Percentiles rank a stretch among this genome's conserved stretches.
Conservation (phyloP, 2,329 filamentous ascomycete species). For the Leptographium lundbergii region DNA sequence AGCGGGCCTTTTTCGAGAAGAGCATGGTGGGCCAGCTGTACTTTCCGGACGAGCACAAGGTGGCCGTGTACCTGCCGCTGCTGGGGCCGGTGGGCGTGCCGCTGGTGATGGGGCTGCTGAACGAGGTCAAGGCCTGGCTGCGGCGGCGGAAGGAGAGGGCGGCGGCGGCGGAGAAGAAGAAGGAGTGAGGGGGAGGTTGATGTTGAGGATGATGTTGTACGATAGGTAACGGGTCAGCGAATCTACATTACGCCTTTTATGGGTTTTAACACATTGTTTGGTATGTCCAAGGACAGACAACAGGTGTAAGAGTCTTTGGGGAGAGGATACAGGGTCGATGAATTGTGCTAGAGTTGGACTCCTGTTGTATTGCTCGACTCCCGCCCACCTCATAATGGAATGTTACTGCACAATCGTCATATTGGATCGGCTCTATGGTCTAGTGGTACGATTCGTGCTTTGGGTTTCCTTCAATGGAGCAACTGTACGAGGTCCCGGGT, state of each 20-base stretch:
- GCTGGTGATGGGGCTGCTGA: slow-evolving; percentile 68
- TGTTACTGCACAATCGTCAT: not conserved
- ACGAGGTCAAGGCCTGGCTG: slow-evolving; percentile 59
- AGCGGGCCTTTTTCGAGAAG: slow-evolving; percentile 94
- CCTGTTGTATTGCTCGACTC: no score
- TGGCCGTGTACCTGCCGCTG: slow-evolving; percentile 88
- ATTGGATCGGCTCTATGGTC: not conserved
- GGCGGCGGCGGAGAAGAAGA: slow-evolving; percentile 24
- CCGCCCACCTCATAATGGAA: no score
- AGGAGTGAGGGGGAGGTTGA: slow-evolving; percentile 9
- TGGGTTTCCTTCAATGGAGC: slow-evolving; percentile 7
- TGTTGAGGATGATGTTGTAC: no score
- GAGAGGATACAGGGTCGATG: no score
- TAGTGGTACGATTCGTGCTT: slow-evolving; percentile 12
- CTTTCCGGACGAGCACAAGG: slow-evolving; percentile 96
- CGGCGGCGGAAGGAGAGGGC: slow-evolving; percentile 32
- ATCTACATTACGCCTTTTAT: no score
- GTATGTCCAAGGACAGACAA: no score
- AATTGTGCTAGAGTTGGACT: no score
- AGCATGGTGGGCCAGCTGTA: slow-evolving; percentile 98
- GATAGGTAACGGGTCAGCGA: no score
- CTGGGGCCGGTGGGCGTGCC: slow-evolving; percentile 86
- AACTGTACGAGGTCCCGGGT: slow-evolving; percentile 15
- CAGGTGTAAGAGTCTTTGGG: no score
- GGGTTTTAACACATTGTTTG: no score